These are phyloP conservation scores for Citrus trifoliata DNA, from an alignment of 345 rosid species.

Conservation along the genomic window DNA sequence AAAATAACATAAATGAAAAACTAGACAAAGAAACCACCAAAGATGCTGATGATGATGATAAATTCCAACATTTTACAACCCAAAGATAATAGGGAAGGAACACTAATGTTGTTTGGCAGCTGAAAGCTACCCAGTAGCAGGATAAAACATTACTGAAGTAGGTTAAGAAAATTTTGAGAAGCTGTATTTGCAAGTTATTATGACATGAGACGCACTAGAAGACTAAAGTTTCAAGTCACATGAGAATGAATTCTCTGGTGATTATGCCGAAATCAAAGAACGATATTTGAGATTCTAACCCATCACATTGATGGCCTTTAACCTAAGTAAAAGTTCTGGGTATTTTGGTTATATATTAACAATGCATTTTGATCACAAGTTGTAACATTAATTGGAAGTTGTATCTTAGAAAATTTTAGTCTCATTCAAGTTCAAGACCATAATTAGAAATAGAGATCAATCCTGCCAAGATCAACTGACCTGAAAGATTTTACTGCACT, in stretches of 20 bases:
- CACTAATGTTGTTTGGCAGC: not conserved
- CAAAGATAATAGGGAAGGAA: not conserved
- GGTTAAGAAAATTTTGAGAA: not conserved
- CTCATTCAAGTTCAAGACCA: not conserved
- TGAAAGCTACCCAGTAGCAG: not conserved
- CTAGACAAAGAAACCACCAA: not conserved
- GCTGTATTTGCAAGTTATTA: not conserved
- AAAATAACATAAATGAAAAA: not conserved
- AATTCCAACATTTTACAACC: not conserved
- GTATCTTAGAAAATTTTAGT: not conserved
- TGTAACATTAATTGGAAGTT: not conserved
- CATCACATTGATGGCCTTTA: not conserved
- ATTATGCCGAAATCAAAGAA: no score
- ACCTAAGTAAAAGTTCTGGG: not conserved
- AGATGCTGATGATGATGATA: not conserved
- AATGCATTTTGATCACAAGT: not conserved
- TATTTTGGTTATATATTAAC: not conserved
- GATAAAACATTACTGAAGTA: not conserved
- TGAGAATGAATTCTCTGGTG: not conserved
- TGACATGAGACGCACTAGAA: not conserved
- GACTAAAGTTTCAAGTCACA: not conserved
- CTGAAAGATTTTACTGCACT: constrained; percentile 81
- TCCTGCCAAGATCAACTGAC: constrained; percentile 24
- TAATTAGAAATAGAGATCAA: not conserved
- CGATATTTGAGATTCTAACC: not conserved